Percentiles rank a stretch among this genome's conserved stretches.
Evolutionary conservation across 306 rosid species (phyloP).

Genomic region (Lupinus albus): DNA sequence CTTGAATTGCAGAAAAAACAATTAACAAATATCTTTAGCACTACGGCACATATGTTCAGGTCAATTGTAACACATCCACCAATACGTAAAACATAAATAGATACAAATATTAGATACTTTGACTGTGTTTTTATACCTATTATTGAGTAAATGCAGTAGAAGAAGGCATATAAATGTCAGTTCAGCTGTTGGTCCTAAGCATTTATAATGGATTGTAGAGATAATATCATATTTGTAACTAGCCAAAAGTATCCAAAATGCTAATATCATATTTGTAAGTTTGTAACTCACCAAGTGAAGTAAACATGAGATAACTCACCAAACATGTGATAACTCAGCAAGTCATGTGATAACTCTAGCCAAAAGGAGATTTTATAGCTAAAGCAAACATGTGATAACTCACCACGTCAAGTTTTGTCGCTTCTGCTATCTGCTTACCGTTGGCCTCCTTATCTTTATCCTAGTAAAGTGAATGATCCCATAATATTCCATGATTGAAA

Average conservation of each 20-base stretch:
- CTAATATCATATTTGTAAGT: slow-evolving; percentile 32
- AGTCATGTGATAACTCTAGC: no score
- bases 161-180: slow-evolving; percentile 36
- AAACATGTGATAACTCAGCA: no score
- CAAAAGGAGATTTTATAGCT: slow-evolving; percentile 29
- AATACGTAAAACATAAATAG: slow-evolving; percentile 13
- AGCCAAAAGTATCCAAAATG: slow-evolving; percentile 45
- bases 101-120: slow-evolving; percentile 3
- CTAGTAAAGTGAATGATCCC: slow-evolving; percentile 45
- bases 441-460: slow-evolving; percentile 57
- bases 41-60: background rate
- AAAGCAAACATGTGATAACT: slow-evolving; percentile 43
- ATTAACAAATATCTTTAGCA: background rate
- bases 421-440: slow-evolving; percentile 42
- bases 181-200: slow-evolving; percentile 42
- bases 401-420: slow-evolving; percentile 51
- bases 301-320: no score
- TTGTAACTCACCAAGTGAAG: no score
- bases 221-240: slow-evolving; percentile 38
- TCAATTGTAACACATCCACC: slow-evolving; percentile 12
- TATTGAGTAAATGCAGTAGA: slow-evolving; percentile 34
- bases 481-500: slow-evolving; percentile 31
- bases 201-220: slow-evolving; percentile 38
- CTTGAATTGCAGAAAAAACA: slow-evolving; percentile 1
- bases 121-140: slow-evolving; percentile 43